These are phyloP conservation scores for Vaccinium macrocarpon DNA, from an alignment of 148 eudicot genomes.

Conservation along the genomic window DNA sequence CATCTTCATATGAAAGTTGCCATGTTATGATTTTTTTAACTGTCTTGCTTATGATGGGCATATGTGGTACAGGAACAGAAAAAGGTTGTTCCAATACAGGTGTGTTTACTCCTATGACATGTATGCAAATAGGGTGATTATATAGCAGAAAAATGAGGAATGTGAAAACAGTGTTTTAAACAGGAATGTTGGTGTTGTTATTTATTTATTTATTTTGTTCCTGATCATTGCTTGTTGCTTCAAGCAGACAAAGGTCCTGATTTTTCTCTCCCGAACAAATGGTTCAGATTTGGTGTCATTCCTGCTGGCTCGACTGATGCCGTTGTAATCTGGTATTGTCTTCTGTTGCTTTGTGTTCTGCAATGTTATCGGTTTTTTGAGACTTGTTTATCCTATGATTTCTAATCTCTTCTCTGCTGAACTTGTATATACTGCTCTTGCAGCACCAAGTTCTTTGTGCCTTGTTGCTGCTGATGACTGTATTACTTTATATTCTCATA, in stretches of 20 bases:
- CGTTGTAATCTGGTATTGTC: slow-evolving; percentile 78
- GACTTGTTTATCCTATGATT: neutral
- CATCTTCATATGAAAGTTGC: neutral
- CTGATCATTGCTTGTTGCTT: slow-evolving; percentile 22
- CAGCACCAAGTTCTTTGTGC: neutral
- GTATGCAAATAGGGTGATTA: neutral
- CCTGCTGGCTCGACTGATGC: slow-evolving; percentile 99
- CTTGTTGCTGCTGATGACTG: neutral
- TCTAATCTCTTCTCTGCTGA: neutral
- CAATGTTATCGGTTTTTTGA: slow-evolving; percentile 6
- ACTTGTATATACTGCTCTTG: slow-evolving; percentile 1
- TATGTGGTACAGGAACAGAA: slow-evolving; percentile 43
- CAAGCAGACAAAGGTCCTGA: slow-evolving; percentile 48
- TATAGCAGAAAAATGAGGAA: too few relatives aligned
- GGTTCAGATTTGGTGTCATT: slow-evolving; percentile 87
- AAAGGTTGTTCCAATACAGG: slow-evolving; percentile 35
- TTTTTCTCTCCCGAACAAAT: slow-evolving; percentile 63
- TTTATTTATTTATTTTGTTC: slow-evolving; percentile 8
- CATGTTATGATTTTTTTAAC: slow-evolving; percentile 19
- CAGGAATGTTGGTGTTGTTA: neutral
- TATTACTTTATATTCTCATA: neutral
- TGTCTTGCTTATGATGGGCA: slow-evolving; percentile 22
- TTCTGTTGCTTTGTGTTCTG: slow-evolving; percentile 16
- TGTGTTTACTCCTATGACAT: slow-evolving; percentile 26
- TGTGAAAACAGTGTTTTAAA: neutral